Base-by-base conservation (phyloP, 768 basidiomycete genomes). In the Chiua virens region DNA sequence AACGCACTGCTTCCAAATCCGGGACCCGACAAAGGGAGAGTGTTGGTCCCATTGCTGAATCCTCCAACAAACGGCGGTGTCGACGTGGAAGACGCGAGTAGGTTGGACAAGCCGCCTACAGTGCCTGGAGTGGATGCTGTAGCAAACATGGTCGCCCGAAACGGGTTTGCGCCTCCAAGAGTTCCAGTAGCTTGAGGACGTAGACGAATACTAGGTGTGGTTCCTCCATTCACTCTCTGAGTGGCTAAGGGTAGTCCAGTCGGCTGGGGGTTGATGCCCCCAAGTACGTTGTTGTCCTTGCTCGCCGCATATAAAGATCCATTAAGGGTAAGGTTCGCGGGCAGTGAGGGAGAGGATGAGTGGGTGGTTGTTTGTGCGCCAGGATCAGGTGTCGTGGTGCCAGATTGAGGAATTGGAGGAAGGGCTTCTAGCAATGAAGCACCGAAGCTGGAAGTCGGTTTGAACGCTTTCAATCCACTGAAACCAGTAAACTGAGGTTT, bases 401-500 rank as follows among this genome's bases (percentile, higher is more conserved):
- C 65, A 6, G 85, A 82, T 30, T 80, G 83, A 11, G 87, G 80
- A 48, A 92, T 82, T 6, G 90, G 75, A 3, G 92, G 92, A 22
- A 93, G 69, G 3, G 82, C 79, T 45, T 87, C 87, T 52, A 93
- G 60, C 36, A 93, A 65, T 15, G 83, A 81, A 30, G 87, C 83
- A 27, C 91, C 91, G 63, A 93, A 93, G 37, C 80, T 85, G 3
- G 85, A 87, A 3, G 85, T 78, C 3, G 91, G 91, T 61, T 91
- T 90, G 76, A 93, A 93, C 7, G 87, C 81, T 63, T 87, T 90
- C 56, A 91, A 65, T 6, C 84, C 86, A 22, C 77, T 73, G 47
- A 75, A 80, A 3, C 80, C 80, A 5, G 80, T 81, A 41, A 57
- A 45, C 59, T 81, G 80, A 4, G 77, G 59, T 56, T 73, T 75